Evolutionary conservation across 805 yeast species (phyloP).

Genomic region (Candida chilensis): DNA sequence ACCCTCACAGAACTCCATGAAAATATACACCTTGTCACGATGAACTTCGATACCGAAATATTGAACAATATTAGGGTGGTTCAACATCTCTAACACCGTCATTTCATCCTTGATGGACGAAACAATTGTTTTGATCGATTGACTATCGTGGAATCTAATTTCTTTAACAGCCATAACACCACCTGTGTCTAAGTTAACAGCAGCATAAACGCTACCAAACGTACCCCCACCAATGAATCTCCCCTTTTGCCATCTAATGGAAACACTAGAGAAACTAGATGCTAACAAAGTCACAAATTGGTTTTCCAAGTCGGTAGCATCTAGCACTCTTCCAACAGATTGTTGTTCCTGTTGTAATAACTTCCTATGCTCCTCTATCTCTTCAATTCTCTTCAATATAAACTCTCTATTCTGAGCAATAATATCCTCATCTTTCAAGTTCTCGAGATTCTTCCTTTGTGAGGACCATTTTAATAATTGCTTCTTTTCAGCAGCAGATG

Average conservation of each 20-base stretch:
- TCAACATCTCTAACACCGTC: conserved; percentile 90
- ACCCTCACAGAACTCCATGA: conserved; percentile 97
- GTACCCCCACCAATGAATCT: conserved; percentile 91
- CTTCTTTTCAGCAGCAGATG: conserved; percentile 57
- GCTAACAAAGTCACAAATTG: conserved; percentile 82
- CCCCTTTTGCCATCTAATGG: conserved; percentile 97
- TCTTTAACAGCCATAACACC: conserved; percentile 97
- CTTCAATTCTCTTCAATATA: conserved; percentile 52
- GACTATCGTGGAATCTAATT: conserved; percentile 81
- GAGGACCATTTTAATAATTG: conserved; percentile 44
- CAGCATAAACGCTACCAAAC: conserved; percentile 90
- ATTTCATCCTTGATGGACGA: conserved; percentile 92
- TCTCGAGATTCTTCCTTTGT: conserved; percentile 43
- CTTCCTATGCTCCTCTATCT: conserved; percentile 50
- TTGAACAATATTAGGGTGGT: conserved; percentile 94
- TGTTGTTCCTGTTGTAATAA: conserved; percentile 31
- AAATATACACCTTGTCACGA: conserved; percentile 87
- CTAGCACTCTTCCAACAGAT: conserved; percentile 80
- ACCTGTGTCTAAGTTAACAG: conserved; percentile 89
- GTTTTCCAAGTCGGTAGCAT: conserved; percentile 78
- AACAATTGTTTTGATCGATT: conserved; percentile 73
- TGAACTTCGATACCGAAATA: conserved; percentile 97
- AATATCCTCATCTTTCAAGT: conserved; percentile 27
- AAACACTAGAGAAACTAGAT: conserved; percentile 78
- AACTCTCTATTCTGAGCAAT: no score